Evolutionary conservation across 192 early-diverging fungal species (phyloP).

Genomic region (Coemansia sp.): DNA sequence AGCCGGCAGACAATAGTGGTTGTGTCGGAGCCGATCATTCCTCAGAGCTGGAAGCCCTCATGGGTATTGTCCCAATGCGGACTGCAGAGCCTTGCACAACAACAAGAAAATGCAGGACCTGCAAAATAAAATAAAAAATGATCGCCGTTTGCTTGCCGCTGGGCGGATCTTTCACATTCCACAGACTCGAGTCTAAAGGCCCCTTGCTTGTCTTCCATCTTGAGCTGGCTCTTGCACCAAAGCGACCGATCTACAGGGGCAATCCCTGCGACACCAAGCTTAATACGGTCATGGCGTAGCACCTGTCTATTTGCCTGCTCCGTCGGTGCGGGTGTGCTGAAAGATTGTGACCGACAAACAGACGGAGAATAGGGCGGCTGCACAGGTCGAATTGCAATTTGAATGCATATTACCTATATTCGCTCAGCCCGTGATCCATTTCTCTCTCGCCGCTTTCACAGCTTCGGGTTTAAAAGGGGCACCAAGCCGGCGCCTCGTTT

Average conservation of each 20-base stretch:
- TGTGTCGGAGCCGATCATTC: not conserved
- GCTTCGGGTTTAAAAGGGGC: not conserved
- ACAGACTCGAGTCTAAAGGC: not conserved
- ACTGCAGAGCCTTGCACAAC: not conserved
- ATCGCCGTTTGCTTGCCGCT: not conserved
- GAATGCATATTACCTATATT: not conserved
- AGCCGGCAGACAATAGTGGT: not conserved
- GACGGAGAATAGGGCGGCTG: not conserved
- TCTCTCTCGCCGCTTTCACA: not conserved
- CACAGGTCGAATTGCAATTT: not conserved
- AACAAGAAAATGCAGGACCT: not conserved
- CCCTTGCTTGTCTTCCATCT: not conserved
- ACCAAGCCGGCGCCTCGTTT: constrained; percentile 4
- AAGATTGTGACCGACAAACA: not conserved
- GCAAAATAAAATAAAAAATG: not conserved
- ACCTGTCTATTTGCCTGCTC: not conserved
- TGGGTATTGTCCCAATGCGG: not conserved
- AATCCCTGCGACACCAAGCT: not conserved
- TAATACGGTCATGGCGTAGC: not conserved
- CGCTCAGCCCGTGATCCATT: not conserved
- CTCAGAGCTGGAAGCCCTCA: not conserved
- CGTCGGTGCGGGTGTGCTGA: not conserved
- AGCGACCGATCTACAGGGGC: not conserved
- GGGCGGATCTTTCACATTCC: not conserved
- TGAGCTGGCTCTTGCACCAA: not conserved